A percentile compares a stretch with the other conserved stretches of the same genome.
Conservation (phyloP, 345 rosid genomes). For the Angophora floribunda region DNA sequence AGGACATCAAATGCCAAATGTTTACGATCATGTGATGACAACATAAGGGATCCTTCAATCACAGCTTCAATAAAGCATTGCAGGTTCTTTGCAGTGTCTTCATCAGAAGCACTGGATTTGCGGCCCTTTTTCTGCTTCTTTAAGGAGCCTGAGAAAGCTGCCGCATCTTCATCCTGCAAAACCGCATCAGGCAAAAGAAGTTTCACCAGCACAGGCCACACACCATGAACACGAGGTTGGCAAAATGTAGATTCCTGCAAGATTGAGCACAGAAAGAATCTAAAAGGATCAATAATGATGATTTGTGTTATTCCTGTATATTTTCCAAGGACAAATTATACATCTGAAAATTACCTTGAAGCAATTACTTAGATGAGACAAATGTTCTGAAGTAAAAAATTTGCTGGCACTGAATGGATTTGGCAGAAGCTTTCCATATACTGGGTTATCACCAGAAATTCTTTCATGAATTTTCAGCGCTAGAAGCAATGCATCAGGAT, state of each 20-base stretch:
- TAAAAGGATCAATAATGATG: background rate
- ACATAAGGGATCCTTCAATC: slow-evolving; percentile 68
- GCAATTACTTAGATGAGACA: slow-evolving; percentile 54
- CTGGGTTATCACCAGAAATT: slow-evolving; percentile 27
- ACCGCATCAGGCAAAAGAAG: slow-evolving; percentile 69
- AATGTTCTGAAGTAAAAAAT: slow-evolving; percentile 64
- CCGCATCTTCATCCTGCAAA: slow-evolving; percentile 57
- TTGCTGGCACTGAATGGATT: slow-evolving; percentile 59
- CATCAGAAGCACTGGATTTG: slow-evolving; percentile 62
- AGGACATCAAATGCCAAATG: slow-evolving; percentile 80
- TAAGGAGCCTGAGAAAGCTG: slow-evolving; percentile 48
- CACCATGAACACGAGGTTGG: slow-evolving; percentile 88
- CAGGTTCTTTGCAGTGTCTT: slow-evolving; percentile 55
- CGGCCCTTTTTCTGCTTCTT: slow-evolving; percentile 77
- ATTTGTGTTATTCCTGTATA: background rate
- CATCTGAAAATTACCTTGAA: slow-evolving; percentile 52
- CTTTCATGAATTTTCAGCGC: slow-evolving; percentile 62
- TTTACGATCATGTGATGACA: slow-evolving; percentile 93
- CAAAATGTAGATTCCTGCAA: slow-evolving; percentile 94
- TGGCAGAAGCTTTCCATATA: slow-evolving; percentile 65
- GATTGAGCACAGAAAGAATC: slow-evolving; percentile 1
- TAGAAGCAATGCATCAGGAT: slow-evolving; percentile 92
- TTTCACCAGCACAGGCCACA: slow-evolving; percentile 70
- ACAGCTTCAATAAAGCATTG: slow-evolving; percentile 50
- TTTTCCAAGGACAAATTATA: background rate